A percentile compares a stretch with the other conserved stretches of the same genome.
These are phyloP conservation scores for Yamadazyma insecticola DNA, from an alignment of 805 yeast genomes.

Conservation along the genomic window DNA sequence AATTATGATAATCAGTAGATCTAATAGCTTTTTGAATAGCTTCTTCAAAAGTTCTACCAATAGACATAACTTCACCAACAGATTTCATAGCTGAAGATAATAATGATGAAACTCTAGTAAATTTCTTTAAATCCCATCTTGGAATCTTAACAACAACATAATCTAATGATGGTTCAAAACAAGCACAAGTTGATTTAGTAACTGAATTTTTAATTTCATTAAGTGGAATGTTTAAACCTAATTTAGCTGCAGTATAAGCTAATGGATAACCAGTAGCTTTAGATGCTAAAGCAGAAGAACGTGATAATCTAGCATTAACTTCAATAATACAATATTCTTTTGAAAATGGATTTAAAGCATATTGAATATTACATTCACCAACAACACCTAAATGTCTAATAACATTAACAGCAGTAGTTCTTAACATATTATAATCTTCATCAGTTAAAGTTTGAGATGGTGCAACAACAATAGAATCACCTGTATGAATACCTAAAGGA, in stretches of 20 bases:
- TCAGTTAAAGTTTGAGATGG: constrained; percentile 97
- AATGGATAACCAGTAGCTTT: constrained; percentile 98
- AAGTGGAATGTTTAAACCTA: constrained; percentile 88
- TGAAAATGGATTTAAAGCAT: constrained; percentile 88
- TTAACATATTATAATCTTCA: constrained; percentile 96
- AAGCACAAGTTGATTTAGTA: constrained; percentile 92
- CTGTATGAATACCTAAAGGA: constrained; percentile 97
- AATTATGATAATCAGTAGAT: constrained; percentile 91
- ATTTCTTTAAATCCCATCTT: constrained; percentile 96
- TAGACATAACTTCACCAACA: constrained; percentile 99
- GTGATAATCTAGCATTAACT: constrained; percentile 93
- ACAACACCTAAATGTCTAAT: constrained; percentile 98
- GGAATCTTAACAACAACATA: constrained; percentile 97
- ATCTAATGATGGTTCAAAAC: constrained; percentile 95
- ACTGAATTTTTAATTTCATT: constrained; percentile 92
- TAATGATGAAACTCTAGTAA: constrained; percentile 83
- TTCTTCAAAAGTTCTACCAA: constrained; percentile 97
- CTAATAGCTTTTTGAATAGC: constrained; percentile 96
- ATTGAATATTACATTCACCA: constrained; percentile 98
- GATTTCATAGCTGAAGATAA: constrained; percentile 95
- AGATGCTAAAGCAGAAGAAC: constrained; percentile 97
- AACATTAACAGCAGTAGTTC: constrained; percentile 95
- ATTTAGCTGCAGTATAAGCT: constrained; percentile 97
- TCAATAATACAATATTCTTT: constrained; percentile 95
- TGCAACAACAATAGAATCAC: constrained; percentile 98